Evolutionary conservation across 768 basidiomycete species (phyloP).

Genomic region (Leccinum subtestaceum): DNA sequence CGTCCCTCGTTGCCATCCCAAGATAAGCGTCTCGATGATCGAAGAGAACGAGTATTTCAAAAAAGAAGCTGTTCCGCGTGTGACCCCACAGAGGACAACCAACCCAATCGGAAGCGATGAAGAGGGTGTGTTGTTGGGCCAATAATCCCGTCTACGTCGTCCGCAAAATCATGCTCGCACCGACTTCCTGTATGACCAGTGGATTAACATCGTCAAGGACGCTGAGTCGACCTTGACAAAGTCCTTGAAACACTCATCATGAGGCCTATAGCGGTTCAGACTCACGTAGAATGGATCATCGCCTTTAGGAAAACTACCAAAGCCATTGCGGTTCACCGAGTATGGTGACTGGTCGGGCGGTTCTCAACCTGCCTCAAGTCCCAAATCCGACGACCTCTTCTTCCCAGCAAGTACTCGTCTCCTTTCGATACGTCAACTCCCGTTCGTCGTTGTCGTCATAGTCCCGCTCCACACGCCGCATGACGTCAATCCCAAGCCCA

Average conservation of each 20-base stretch:
- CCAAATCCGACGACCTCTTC: neutral
- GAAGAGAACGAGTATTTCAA: neutral
- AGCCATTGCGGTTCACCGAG: neutral
- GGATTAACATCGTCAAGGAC: neutral
- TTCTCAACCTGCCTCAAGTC: too few relatives aligned
- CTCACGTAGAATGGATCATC: neutral
- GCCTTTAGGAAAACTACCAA: neutral
- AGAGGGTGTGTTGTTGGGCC: neutral
- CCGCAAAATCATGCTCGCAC: neutral
- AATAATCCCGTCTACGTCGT: neutral
- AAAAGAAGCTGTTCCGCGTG: neutral
- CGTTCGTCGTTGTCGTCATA: neutral
- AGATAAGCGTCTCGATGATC: neutral
- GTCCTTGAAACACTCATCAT: neutral
- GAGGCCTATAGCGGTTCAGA: neutral
- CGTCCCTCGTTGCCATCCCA: neutral
- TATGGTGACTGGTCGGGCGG: neutral
- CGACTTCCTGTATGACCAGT: neutral
- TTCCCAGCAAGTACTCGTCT: neutral
- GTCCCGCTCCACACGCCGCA: neutral
- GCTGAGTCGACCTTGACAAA: neutral
- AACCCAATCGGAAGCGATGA: neutral
- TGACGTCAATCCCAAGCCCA: slow-evolving; percentile 19
- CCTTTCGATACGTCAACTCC: neutral
- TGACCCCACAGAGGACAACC: neutral